Conservation (phyloP, 306 rosid species). For the Oemleria cerasiformis region DNA sequence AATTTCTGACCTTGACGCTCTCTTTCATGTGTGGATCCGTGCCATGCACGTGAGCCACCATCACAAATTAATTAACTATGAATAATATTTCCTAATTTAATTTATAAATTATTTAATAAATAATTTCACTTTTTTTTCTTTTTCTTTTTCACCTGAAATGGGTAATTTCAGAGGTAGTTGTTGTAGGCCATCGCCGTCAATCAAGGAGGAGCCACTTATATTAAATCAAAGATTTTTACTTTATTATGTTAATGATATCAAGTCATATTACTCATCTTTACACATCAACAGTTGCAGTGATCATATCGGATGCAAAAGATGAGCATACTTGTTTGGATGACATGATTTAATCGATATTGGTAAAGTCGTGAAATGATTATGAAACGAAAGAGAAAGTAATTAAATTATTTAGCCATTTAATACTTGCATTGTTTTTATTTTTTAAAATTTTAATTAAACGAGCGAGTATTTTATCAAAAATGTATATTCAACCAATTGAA, state of each 20-base stretch:
- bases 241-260: conserved; percentile 3
- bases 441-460: neutral
- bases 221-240: conserved; percentile 1
- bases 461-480: neutral
- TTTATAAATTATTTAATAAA: neutral
- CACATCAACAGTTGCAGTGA: neutral
- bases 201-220: conserved; percentile 32
- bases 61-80: no score
- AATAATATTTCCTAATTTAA: neutral
- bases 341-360: no score
- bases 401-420: neutral
- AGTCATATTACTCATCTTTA: neutral
- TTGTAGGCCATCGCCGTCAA: conserved; percentile 31
- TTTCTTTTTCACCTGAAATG: neutral
- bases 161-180: conserved; percentile 13
- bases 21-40: conserved; percentile 24
- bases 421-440: neutral
- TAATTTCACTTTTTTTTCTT: neutral
- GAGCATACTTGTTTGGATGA: no score
- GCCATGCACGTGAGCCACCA: conserved; percentile 28
- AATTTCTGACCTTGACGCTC: neutral
- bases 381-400: neutral
- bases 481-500: neutral
- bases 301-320: no score
- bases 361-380: no score